phyloP scores from a whole-genome alignment of 1,139 yeast species.

The Nadsonia starkeyi-henricii region DNA sequence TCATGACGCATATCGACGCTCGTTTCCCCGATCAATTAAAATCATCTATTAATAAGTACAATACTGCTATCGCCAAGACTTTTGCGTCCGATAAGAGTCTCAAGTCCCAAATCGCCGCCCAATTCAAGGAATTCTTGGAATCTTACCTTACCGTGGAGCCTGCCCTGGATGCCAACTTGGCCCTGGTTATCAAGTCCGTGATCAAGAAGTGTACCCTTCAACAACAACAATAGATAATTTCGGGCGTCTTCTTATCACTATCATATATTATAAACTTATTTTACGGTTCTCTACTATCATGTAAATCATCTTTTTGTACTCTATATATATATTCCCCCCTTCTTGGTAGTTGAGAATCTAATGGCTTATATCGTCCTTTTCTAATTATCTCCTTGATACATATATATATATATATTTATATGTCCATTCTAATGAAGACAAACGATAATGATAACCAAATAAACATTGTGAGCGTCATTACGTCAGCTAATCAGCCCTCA shows the following conservation, averaged over 20 bases:
- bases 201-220: constrained; percentile 8
- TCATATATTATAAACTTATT: no score
- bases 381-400: no score
- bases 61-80: constrained; percentile 35
- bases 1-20: constrained; percentile 25
- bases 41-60: constrained; percentile 55
- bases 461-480: no score
- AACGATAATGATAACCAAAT: no score
- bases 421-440: no score
- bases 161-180: constrained; percentile 16
- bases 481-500: no score
- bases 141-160: constrained; percentile 20
- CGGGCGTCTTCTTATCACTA: not conserved
- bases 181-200: constrained; percentile 12
- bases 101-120: constrained; percentile 24
- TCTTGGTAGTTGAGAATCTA: no score
- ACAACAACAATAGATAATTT: not conserved
- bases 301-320: no score
- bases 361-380: no score
- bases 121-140: constrained; percentile 34
- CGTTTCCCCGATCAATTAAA: constrained; percentile 49
- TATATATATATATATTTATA: no score
- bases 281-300: no score
- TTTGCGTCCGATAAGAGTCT: constrained; percentile 23
- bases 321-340: no score